Evolutionary conservation across 805 yeast species (phyloP), one percentile per base, ranked within the genome.

Genomic region (Pichia pseudocactophila): DNA sequence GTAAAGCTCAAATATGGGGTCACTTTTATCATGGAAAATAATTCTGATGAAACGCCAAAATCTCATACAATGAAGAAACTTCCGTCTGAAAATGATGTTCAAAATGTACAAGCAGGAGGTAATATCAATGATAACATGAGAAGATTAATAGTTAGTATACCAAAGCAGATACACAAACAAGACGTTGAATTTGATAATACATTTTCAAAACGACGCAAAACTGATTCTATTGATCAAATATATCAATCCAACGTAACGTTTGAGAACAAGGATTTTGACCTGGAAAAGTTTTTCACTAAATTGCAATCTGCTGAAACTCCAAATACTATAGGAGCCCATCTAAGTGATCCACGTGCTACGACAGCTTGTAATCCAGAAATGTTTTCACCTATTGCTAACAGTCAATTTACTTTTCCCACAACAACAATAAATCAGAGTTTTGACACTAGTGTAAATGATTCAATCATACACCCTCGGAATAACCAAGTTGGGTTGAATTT

Each of bases 241-340:
- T 22, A 22, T 22, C 25, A 22, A 22, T 22, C 34, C 34, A 31
- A n/a, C 34, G 31, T 7, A 22, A 8, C 7, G 5, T 22, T 22
- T 22, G 25, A 22, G 8, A 22, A 22, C 19, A 15, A 62, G 32
- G 61, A 62, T 34, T 48, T 55, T 7, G 66, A 64, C 35, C 50
- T 76, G 42, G 71, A 69, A 22, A 56, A 61, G 16, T 76, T 76
- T 54, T 74, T 76, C 52, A 64, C 64, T 39, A 74, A 74, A 43
- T 57, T 76, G 44, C 70, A 68, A 20, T 63, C 62, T 11, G 42
- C 46, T 4, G 51, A 48, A 10, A 54, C 62, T 5, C 62, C 63
- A 1, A 46, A 45, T 12, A 52, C n/a, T n/a, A n/a, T n/a, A n/a
- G n/a, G n/a, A n/a, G n/a, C n/a, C n/a, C n/a, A n/a, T n/a, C n/a